Percentiles rank a stretch among this genome's conserved stretches.
Evolutionary conservation across 768 basidiomycete species (phyloP).

Genomic region (Erythrobasidium yunnanense): DNA sequence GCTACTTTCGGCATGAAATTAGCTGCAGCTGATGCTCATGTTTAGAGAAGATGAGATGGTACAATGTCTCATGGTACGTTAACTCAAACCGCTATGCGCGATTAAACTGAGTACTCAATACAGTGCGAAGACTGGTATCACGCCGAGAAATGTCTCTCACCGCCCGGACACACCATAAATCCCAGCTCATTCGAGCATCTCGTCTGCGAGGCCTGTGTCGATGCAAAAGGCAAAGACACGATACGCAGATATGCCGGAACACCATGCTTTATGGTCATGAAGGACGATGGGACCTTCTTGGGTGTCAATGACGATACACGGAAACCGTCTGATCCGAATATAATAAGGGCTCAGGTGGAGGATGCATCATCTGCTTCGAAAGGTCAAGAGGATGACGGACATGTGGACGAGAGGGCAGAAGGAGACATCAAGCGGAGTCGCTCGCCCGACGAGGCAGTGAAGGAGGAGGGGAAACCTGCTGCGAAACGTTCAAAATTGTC

Average conservation of each 20-base stretch:
- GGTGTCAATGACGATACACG: not conserved
- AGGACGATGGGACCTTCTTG: too few species aligned
- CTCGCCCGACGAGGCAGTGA: not conserved
- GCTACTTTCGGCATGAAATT: not conserved
- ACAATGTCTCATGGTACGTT: constrained; percentile 18
- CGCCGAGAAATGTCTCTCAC: constrained; percentile 24
- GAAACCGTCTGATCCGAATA: not conserved
- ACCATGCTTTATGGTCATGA: constrained; percentile 1
- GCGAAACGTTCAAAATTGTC: not conserved
- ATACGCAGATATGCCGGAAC: constrained; percentile 9
- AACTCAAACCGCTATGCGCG: too few species aligned
- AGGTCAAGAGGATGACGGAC: too few species aligned
- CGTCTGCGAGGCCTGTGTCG: constrained; percentile 20
- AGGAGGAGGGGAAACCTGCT: not conserved
- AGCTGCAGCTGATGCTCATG: not conserved
- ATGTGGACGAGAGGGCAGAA: too few species aligned
- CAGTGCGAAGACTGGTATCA: constrained; percentile 38
- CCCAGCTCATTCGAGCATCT: constrained; percentile 17
- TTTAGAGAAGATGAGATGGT: constrained; percentile 25
- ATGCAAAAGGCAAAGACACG: not conserved
- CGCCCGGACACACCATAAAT: not conserved
- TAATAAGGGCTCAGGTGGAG: not conserved
- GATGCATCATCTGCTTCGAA: not conserved
- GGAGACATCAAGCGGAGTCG: too few species aligned
- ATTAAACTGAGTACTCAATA: not conserved